Percentiles rank a stretch among this genome's conserved stretches.
Evolutionary conservation across 2,329 filamentous ascomycete genomes (phyloP).

Genomic region (Alternaria incomplexa): DNA sequence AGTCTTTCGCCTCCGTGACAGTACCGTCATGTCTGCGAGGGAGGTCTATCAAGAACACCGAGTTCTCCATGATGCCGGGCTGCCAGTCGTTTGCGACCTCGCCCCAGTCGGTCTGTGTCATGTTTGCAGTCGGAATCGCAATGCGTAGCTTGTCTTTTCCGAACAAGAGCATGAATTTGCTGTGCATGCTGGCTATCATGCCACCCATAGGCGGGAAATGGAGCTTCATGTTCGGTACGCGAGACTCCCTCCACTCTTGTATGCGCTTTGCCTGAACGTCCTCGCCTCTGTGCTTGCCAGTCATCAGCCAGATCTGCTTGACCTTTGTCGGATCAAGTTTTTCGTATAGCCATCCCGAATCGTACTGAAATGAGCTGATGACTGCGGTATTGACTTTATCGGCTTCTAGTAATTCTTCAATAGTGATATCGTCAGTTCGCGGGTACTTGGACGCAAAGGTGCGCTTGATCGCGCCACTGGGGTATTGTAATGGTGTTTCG

Average conservation of each 20-base stretch:
- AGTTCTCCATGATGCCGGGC: slow-evolving; percentile 50
- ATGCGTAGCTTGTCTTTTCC: slow-evolving; percentile 75
- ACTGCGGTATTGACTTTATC: slow-evolving; percentile 75
- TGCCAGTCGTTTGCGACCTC: slow-evolving; percentile 65
- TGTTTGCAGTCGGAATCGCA: slow-evolving; percentile 85
- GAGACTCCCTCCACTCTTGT: slow-evolving; percentile 37
- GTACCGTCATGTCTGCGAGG: slow-evolving; percentile 60
- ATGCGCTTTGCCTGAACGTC: slow-evolving; percentile 32
- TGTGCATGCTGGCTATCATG: slow-evolving; percentile 81
- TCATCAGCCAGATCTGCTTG: slow-evolving; percentile 64
- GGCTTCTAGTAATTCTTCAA: slow-evolving; percentile 84
- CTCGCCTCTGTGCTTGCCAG: slow-evolving; percentile 57
- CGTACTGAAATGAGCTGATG: slow-evolving; percentile 86
- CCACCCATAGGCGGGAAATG: slow-evolving; percentile 85
- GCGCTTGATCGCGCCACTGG: slow-evolving; percentile 74
- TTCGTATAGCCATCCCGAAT: slow-evolving; percentile 73
- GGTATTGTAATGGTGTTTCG: slow-evolving; percentile 51
- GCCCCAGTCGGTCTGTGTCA: slow-evolving; percentile 88
- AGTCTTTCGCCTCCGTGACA: slow-evolving; percentile 33
- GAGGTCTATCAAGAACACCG: slow-evolving; percentile 90
- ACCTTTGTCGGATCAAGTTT: slow-evolving; percentile 69
- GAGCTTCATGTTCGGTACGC: slow-evolving; percentile 62
- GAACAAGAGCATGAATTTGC: slow-evolving; percentile 90
- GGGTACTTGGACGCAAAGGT: slow-evolving; percentile 74
- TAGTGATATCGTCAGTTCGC: slow-evolving; percentile 76